Evolutionary conservation across 116 monocot genomes (phyloP).

Genomic region (Papilionanthe hybrid): DNA sequence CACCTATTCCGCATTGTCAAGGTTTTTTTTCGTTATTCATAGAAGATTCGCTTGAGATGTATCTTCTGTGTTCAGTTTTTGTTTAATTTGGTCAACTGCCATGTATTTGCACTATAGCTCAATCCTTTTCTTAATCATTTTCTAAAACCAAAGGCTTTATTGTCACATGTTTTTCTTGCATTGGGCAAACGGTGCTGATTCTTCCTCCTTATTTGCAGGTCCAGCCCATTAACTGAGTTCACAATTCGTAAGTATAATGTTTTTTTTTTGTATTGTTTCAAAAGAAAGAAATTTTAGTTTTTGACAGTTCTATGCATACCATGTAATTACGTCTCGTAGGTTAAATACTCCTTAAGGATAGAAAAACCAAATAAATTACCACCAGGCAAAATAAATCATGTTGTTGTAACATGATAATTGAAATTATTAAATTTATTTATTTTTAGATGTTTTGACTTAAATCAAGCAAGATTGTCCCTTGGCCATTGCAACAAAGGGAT

Average conservation of each 20-base stretch:
- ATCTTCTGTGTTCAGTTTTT: background rate
- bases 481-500: background rate
- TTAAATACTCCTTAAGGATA: background rate
- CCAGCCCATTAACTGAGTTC: conserved; percentile 1
- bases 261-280: background rate
- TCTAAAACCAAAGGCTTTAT: background rate
- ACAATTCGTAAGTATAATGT: conserved; percentile 3
- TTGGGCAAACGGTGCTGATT: background rate
- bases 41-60: background rate
- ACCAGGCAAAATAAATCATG: background rate
- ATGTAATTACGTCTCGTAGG: background rate
- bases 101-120: background rate
- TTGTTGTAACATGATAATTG: background rate
- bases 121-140: background rate
- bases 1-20: background rate
- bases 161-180: background rate
- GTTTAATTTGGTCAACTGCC: background rate
- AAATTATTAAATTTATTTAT: background rate
- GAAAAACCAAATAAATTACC: background rate
- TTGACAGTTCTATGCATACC: background rate
- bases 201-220: background rate
- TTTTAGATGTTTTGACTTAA: background rate
- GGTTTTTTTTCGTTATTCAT: background rate
- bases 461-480: background rate
- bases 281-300: background rate